A percentile compares a stretch with the other conserved stretches of the same genome.
Conservation (phyloP, 495 filamentous ascomycete genomes). For the Coniosporium apollinis region DNA sequence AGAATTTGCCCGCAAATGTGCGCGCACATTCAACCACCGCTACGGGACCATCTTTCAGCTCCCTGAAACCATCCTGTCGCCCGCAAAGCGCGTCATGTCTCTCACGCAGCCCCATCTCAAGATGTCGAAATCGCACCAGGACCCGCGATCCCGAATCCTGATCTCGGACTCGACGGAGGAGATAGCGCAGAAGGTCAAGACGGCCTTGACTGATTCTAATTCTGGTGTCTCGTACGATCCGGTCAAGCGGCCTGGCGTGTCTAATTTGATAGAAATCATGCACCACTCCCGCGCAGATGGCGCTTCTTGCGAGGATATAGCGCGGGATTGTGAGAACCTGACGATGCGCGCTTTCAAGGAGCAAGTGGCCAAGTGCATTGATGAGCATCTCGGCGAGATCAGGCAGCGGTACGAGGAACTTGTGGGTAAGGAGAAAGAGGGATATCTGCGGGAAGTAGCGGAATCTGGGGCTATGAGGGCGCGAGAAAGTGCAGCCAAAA, state of each 20-base stretch:
- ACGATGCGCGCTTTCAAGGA: slow-evolving; percentile 50
- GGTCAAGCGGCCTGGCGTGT: slow-evolving; percentile 52
- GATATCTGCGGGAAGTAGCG: slow-evolving; percentile 41
- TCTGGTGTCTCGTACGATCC: slow-evolving; percentile 55
- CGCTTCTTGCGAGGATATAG: slow-evolving; percentile 34
- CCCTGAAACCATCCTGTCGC: slow-evolving; percentile 61
- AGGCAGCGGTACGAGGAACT: slow-evolving; percentile 43
- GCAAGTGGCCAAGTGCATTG: slow-evolving; percentile 37
- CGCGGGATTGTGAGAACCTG: slow-evolving; percentile 29
- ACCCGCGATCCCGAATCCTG: slow-evolving; percentile 57
- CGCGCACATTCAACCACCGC: slow-evolving; percentile 63
- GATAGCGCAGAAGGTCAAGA: slow-evolving; percentile 49
- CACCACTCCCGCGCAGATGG: slow-evolving; percentile 26
- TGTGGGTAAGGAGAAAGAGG: slow-evolving; percentile 27
- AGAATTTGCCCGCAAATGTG: slow-evolving; percentile 75
- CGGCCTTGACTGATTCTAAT: slow-evolving; percentile 61
- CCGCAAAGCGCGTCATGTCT: slow-evolving; percentile 77
- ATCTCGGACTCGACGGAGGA: slow-evolving; percentile 48
- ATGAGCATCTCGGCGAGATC: slow-evolving; percentile 35
- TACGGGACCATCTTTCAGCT: slow-evolving; percentile 45
- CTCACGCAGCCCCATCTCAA: slow-evolving; percentile 57
- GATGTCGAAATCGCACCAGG: slow-evolving; percentile 80
- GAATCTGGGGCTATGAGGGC: slow-evolving; percentile 45
- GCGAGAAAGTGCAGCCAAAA: slow-evolving; percentile 42
- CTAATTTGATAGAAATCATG: slow-evolving; percentile 69